Percentiles rank a stretch among this genome's conserved stretches.
phyloP scores from a whole-genome alignment of 148 eudicot species.

The Fagopyrum homotropicum region DNA sequence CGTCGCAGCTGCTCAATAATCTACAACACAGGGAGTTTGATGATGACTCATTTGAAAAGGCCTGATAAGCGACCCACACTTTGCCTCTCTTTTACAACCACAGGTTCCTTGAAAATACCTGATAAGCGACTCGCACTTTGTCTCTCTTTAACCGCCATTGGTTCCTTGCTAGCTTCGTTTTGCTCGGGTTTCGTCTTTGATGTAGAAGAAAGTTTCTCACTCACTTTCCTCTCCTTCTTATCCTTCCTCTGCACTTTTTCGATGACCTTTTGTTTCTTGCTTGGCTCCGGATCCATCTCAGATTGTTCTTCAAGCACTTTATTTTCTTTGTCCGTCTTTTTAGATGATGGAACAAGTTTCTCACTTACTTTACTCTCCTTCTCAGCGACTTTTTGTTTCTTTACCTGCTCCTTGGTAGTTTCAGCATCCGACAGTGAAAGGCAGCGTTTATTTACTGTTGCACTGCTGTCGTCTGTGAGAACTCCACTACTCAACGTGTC shows the following conservation, averaged over 20 bases:
- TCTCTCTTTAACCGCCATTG: not conserved
- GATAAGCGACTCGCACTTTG: not conserved
- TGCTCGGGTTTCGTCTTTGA: not conserved
- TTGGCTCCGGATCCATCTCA: not conserved
- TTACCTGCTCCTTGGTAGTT: not conserved
- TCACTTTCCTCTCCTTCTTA: not conserved
- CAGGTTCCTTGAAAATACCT: not conserved
- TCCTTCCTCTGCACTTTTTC: not conserved
- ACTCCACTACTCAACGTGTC: constrained; percentile 4
- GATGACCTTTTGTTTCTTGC: not conserved
- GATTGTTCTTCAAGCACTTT: not conserved
- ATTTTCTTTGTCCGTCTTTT: not conserved
- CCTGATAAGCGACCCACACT: not conserved
- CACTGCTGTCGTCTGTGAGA: not conserved
- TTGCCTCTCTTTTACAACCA: not conserved
- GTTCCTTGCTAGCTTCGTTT: not conserved
- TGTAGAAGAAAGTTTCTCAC: not conserved
- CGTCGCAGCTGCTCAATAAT: not conserved
- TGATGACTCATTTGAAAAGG: constrained; percentile 1
- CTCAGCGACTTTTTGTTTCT: not conserved
- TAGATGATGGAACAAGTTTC: not conserved
- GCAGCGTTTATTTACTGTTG: not conserved
- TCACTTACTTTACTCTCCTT: not conserved
- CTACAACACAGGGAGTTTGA: not conserved
- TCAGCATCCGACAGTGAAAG: not conserved